A percentile compares a stretch with the other conserved stretches of the same genome.
phyloP scores from a whole-genome alignment of 2,329 filamentous ascomycete species.

The Phoma herbarum region DNA sequence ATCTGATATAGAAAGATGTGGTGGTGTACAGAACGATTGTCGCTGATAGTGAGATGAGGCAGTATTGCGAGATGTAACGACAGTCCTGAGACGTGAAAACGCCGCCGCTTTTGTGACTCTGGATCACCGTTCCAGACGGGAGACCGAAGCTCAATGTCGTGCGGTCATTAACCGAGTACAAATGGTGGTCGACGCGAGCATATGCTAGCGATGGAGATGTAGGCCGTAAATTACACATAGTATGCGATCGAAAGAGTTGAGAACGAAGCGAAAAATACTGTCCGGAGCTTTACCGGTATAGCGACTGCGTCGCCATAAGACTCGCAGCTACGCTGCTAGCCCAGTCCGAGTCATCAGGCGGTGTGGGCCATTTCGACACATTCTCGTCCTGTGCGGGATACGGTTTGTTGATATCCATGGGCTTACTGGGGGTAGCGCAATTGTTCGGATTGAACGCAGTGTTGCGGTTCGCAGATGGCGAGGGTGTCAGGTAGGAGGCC shows the following conservation, averaged over 20 bases:
- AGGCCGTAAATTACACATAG: slow-evolving; percentile 30
- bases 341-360: slow-evolving; percentile 95
- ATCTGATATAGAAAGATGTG: slow-evolving; percentile 28
- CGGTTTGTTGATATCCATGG: slow-evolving; percentile 68
- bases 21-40: slow-evolving; percentile 37
- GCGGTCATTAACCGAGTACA: slow-evolving; percentile 47
- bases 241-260: slow-evolving; percentile 33
- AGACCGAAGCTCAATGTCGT: slow-evolving; percentile 42
- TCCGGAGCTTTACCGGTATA: slow-evolving; percentile 39
- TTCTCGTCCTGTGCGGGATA: slow-evolving; percentile 55
- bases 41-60: slow-evolving; percentile 31
- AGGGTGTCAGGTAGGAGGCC: slow-evolving; percentile 74
- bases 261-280: slow-evolving; percentile 13
- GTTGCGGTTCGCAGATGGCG: slow-evolving; percentile 84
- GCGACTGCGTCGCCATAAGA: slow-evolving; percentile 56
- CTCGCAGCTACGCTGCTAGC: slow-evolving; percentile 81
- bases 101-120: slow-evolving; percentile 20
- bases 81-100: slow-evolving; percentile 31
- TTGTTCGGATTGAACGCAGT: slow-evolving; percentile 74
- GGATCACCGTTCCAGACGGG: slow-evolving; percentile 51
- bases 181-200: slow-evolving; percentile 32
- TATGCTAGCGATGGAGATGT: slow-evolving; percentile 31
- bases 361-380: slow-evolving; percentile 86
- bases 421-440: slow-evolving; percentile 71
- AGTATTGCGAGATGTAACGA: slow-evolving; percentile 37